A percentile compares a stretch with the other conserved stretches of the same genome.
phyloP scores from a whole-genome alignment of 1,284 basidiomycete species.

The Puccinia sorghi region DNA sequence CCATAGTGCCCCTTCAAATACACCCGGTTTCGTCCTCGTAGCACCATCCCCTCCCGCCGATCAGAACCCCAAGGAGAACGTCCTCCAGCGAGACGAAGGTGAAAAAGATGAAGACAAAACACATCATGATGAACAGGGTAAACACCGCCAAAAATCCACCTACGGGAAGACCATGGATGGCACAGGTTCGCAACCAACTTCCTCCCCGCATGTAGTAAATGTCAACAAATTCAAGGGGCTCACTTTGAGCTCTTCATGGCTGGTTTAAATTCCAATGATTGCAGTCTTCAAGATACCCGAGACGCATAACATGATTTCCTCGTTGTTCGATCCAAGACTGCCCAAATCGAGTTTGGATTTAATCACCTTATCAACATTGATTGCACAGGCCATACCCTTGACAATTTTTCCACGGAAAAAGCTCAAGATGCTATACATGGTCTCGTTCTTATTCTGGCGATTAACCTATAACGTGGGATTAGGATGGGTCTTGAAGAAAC shows the following conservation, averaged over 20 bases:
- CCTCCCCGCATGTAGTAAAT: neutral
- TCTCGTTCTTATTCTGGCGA: constrained; percentile 92
- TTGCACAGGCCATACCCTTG: constrained; percentile 77
- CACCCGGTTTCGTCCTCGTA: constrained; percentile 3
- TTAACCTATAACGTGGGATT: constrained; percentile 88
- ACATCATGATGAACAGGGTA: constrained; percentile 12
- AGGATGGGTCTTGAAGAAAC: constrained; percentile 88
- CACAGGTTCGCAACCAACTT: constrained; percentile 13
- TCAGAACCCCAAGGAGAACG: neutral
- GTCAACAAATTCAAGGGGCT: neutral
- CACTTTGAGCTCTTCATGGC: neutral
- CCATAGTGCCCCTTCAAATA: constrained; percentile 2
- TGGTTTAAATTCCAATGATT: neutral
- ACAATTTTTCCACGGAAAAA: constrained; percentile 63
- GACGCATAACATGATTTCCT: constrained; percentile 90
- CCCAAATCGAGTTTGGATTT: constrained; percentile 90
- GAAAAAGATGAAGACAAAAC: neutral
- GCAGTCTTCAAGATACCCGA: constrained; percentile 90
- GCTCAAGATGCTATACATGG: constrained; percentile 70
- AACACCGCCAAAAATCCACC: constrained; percentile 16
- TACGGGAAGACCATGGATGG: constrained; percentile 30
- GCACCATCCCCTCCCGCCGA: constrained; percentile 16
- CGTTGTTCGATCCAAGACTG: constrained; percentile 81
- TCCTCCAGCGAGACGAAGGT: neutral
- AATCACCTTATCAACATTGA: constrained; percentile 76